These are phyloP conservation scores for Fusarium chuoi DNA, from an alignment of 2,329 filamentous ascomycete species.

Conservation along the genomic window DNA sequence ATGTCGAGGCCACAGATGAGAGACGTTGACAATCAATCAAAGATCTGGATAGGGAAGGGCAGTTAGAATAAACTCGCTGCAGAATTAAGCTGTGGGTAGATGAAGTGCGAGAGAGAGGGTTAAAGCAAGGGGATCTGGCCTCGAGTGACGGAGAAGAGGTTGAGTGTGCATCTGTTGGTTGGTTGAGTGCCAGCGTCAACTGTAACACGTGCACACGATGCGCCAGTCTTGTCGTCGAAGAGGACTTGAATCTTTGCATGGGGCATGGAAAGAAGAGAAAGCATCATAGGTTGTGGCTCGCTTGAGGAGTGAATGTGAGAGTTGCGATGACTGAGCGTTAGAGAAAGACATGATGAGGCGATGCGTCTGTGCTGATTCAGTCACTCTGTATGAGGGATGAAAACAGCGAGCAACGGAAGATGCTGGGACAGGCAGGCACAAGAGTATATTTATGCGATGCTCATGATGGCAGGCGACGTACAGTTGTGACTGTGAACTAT, in stretches of 20 bases:
- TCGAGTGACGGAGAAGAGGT: conserved; percentile 1
- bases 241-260: conserved; percentile 7
- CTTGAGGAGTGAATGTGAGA: conserved; percentile 25
- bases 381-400: conserved; percentile 26
- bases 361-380: conserved; percentile 39
- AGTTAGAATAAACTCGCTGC: conserved; percentile 36
- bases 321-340: conserved; percentile 23
- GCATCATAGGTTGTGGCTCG: conserved; percentile 5
- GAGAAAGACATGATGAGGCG: background rate
- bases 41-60: conserved; percentile 35
- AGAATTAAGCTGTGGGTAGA: conserved; percentile 5
- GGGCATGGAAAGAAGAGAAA: background rate
- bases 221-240: conserved; percentile 8
- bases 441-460: conserved; percentile 7
- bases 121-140: background rate
- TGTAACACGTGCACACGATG: conserved; percentile 14
- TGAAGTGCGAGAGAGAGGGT: conserved; percentile 7
- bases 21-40: conserved; percentile 33
- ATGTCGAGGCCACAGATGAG: conserved; percentile 38
- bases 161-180: conserved; percentile 10
- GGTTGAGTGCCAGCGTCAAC: conserved; percentile 1
- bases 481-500: conserved; percentile 1
- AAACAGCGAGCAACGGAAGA: background rate
- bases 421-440: background rate
- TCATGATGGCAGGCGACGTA: conserved; percentile 7